Evolutionary conservation across 2,329 filamentous ascomycete species (phyloP).

Genomic region (Fusarium drepaniforme): DNA sequence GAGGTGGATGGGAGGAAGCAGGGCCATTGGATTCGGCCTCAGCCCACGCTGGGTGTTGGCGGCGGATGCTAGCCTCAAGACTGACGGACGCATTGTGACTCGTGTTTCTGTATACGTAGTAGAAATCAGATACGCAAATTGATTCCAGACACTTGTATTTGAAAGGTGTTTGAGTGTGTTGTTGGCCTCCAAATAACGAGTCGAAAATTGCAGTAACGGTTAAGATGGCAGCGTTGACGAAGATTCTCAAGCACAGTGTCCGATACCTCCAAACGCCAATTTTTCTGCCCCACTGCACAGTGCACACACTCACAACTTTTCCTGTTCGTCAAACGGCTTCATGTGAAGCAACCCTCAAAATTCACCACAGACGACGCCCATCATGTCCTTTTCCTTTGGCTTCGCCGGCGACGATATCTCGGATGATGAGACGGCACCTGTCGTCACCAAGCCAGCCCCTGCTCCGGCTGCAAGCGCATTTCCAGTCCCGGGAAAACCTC

Average conservation of each 20-base stretch:
- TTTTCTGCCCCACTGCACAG: slow-evolving; percentile 43
- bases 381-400: slow-evolving; percentile 69
- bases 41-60: slow-evolving; percentile 48
- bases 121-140: neutral
- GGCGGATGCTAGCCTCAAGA: slow-evolving; percentile 53
- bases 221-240: slow-evolving; percentile 19
- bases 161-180: neutral
- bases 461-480: slow-evolving; percentile 60
- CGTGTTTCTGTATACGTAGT: neutral
- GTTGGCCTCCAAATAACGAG: slow-evolving; percentile 4
- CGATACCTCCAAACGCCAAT: slow-evolving; percentile 4
- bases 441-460: slow-evolving; percentile 34
- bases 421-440: slow-evolving; percentile 51
- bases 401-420: slow-evolving; percentile 75
- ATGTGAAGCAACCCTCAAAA: slow-evolving; percentile 8
- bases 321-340: slow-evolving; percentile 1
- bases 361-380: slow-evolving; percentile 9
- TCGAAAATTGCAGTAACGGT: slow-evolving; percentile 16
- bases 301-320: slow-evolving; percentile 42
- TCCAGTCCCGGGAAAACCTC: slow-evolving; percentile 71
- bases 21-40: slow-evolving; percentile 65
- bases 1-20: slow-evolving; percentile 88
- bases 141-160: neutral
- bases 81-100: slow-evolving; percentile 44
- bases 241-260: slow-evolving; percentile 41